Evolutionary conservation across 148 eudicot genomes (phyloP), one percentile per base, ranked within the genome.

Genomic region (Euryodendron excelsum): DNA sequence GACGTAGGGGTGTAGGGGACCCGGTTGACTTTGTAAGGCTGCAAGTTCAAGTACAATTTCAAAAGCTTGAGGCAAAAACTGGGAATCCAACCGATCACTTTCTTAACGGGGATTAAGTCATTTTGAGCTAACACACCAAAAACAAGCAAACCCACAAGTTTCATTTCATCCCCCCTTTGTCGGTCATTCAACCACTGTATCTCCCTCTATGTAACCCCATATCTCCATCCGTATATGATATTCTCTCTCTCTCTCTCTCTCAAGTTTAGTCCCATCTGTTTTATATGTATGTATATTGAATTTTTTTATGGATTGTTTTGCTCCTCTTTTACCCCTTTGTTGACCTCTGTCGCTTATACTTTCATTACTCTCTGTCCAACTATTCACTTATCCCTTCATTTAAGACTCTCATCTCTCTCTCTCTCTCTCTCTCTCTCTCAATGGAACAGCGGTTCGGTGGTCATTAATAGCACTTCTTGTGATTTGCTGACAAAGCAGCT

Each of bases 361-460:
- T 65, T 68, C 50, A 28, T 73, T 21, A 15, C n/a, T 44, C 45
- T 37, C 25, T 33, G 15, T 70, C 56, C 55, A 69, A 10, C 45
- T 76, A 12, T 56, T 61, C 61, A 25, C 55, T 20, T 30, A 47
- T 55, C 20, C 27, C 34, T 45, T 18, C 64, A 64, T 60, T 61
- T 2, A 56, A 62, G 2, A 18, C 59, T 65, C 34, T 52, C 52
- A 34, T 73, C 59, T 28, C 17, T 36, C 21, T 68, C 59, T 28
- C 17, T 37, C 21, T 64, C 82, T 83, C 82, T 73, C 82, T 77
- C 81, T 72, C 21, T 47, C n/a, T 45, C 10, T 77, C 65, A 84
- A 80, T 88, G 87, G 87, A 81, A 48, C 82, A 86, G 73, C 48
- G 70, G 56, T 66, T 69, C 86, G 87, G 88, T 63, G 87, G 41